These are phyloP conservation scores for Phallus indusiatus DNA, from an alignment of 768 basidiomycete genomes.

Conservation along the genomic window DNA sequence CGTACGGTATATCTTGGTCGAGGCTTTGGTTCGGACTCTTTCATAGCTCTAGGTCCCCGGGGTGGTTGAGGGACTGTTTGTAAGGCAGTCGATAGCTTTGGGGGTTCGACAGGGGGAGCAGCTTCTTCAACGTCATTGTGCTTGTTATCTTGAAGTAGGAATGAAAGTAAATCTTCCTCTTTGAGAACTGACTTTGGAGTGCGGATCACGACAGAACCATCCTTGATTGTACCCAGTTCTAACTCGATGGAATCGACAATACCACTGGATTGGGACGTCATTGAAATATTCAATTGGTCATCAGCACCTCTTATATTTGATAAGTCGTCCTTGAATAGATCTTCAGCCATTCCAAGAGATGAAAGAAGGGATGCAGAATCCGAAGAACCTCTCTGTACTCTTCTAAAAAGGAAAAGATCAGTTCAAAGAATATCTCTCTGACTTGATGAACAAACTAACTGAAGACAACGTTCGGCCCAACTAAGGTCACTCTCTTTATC, in stretches of 20 bases:
- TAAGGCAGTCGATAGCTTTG: neutral
- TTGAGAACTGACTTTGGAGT: neutral
- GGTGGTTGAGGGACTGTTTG: neutral
- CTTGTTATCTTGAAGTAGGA: neutral
- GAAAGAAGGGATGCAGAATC: conserved; percentile 30
- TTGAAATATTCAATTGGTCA: conserved; percentile 31
- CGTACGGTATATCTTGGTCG: neutral
- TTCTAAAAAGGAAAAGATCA: conserved; percentile 14
- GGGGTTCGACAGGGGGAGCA: neutral
- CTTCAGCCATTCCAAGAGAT: conserved; percentile 33
- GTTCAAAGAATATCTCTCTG: neutral
- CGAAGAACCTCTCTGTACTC: conserved; percentile 36
- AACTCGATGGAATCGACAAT: conserved; percentile 70
- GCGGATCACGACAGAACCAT: conserved; percentile 6
- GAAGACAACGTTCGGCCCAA: conserved; percentile 71
- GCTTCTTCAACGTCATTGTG: neutral
- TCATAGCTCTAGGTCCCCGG: neutral
- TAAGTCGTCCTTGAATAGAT: conserved; percentile 30
- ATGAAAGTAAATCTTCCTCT: conserved; percentile 1
- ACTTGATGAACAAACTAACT: conserved; percentile 30
- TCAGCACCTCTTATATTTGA: conserved; percentile 24
- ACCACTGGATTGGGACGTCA: conserved; percentile 24
- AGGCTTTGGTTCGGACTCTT: neutral
- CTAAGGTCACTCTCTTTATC: conserved; percentile 63
- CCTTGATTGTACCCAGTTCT: conserved; percentile 44